phyloP scores from a whole-genome alignment of 2,329 filamentous ascomycete genomes.

The Cylindrodendrum hubeiense region DNA sequence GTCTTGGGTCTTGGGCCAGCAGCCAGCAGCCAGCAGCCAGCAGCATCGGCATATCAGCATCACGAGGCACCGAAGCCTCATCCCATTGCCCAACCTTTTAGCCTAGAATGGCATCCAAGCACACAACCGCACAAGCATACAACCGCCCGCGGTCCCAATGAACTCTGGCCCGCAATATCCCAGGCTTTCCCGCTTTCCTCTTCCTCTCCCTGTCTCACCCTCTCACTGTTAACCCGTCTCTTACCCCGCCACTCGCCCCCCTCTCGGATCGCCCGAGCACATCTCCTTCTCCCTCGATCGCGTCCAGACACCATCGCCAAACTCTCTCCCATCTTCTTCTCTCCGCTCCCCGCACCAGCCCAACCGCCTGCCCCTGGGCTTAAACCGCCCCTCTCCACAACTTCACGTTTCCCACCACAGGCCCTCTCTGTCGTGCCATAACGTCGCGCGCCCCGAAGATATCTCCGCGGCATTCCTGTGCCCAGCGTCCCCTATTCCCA shows the following conservation, averaged over 20 bases:
- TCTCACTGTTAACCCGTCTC: background rate
- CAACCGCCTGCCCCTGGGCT: background rate
- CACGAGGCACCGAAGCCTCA: constrained; percentile 23
- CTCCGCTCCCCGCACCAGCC: constrained; percentile 1
- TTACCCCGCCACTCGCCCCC: background rate
- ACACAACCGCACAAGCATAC: background rate
- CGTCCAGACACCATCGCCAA: background rate
- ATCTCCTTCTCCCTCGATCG: background rate
- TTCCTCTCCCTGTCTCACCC: background rate
- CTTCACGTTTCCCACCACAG: background rate
- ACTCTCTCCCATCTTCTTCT: background rate
- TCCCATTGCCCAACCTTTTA: constrained; percentile 18
- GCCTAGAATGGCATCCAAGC: background rate
- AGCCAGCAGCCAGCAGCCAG: constrained; percentile 25
- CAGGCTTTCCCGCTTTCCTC: background rate
- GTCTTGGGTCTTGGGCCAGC: background rate
- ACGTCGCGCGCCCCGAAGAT: too few species aligned
- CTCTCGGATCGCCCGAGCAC: background rate
- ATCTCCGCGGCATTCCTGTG: too few species aligned
- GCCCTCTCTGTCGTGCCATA: background rate
- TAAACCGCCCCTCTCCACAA: background rate
- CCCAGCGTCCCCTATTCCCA: background rate
- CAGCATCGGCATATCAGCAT: constrained; percentile 17
- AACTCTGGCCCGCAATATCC: background rate
- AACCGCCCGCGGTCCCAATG: background rate